Evolutionary conservation across 495 filamentous ascomycete species (phyloP), one percentile per base, ranked within the genome.

Genomic region (Penicillium canescens): DNA sequence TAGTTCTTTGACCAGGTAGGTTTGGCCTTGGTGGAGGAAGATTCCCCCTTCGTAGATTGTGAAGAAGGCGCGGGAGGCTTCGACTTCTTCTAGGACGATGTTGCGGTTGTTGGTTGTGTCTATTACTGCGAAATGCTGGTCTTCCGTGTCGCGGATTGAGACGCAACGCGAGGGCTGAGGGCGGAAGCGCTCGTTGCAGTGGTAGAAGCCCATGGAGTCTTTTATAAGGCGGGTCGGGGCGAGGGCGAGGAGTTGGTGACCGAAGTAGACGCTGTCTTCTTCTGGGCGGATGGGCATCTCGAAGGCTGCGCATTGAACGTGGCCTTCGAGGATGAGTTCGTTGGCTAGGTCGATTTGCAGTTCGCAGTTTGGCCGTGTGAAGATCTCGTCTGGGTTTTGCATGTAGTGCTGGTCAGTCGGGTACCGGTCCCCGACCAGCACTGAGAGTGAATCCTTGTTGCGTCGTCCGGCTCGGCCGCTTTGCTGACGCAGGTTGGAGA

Each of bases 1-100:
- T 65, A 98, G 89, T 61, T 97, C 90, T 59, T 89, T 87, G 48
- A 99, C 88, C 2, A 99, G 82, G 67, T 96, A 99, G 2, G 86
- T 94, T 52, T 84, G 82, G 48, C 94, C 94, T 76, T 97, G 92
- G 68, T 98, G 95, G 6, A 98, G 82, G 79, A 96, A 99, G 56
- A 99, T 96, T 50, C 90, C 94, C 24, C 95, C 94, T 76, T 98
- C 93, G 66, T 98, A 98, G 58, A 98, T 84, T 37, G 91, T 95
- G 72, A 98, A 97, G 71, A 91, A 91, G 2, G 95, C 94, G 14
- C 95, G 86, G 6, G 91, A 94, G 13, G 91, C 91, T 67, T 98
- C 94, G n/a, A 98, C 81, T 69, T 96, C 91, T 77, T 99, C 94
- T 4, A 99, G 81, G 5, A 99, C 86, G 3, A 86, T 67, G 69